A percentile compares a stretch with the other conserved stretches of the same genome.
Conservation (phyloP, 2,329 filamentous ascomycete species). For the Pseudopithomyces chartarum region DNA sequence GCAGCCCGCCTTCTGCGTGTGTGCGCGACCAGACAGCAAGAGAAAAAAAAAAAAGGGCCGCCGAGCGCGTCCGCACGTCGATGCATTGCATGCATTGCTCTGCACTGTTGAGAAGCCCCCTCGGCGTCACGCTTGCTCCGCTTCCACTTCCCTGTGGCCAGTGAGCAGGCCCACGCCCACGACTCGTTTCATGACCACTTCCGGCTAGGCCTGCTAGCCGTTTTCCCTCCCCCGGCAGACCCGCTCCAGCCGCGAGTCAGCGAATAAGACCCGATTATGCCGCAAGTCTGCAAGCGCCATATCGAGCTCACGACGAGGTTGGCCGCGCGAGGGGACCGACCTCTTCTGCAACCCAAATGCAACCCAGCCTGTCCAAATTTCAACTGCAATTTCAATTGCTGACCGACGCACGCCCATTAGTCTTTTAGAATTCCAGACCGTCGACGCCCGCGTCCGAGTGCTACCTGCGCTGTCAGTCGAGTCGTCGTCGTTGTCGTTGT, state of each 20-base stretch:
- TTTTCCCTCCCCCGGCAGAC: conserved; percentile 18
- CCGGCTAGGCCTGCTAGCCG: conserved; percentile 35
- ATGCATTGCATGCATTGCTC: background rate
- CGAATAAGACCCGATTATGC: conserved; percentile 30
- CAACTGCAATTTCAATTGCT: conserved; percentile 22
- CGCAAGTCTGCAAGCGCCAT: conserved; percentile 37
- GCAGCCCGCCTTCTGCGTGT: conserved; percentile 1
- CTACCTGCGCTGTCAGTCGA: too few species aligned
- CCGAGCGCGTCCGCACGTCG: conserved; percentile 1
- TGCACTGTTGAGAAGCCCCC: conserved; percentile 4
- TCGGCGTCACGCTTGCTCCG: conserved; percentile 34
- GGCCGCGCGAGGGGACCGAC: conserved; percentile 8
- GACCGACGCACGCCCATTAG: background rate
- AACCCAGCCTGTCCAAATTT: conserved; percentile 30
- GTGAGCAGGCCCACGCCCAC: conserved; percentile 27
- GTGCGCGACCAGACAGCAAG: background rate
- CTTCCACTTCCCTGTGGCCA: conserved; percentile 15
- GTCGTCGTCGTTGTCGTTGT: too few species aligned
- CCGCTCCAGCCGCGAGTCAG: conserved; percentile 26
- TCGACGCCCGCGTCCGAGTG: too few species aligned
- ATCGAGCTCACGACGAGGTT: conserved; percentile 21
- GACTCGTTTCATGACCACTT: conserved; percentile 43
- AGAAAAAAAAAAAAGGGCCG: too few species aligned
- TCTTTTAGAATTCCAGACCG: too few species aligned
- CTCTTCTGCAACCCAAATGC: conserved; percentile 37